Base-by-base conservation (phyloP, 768 basidiomycete species). In the Suillus hirtellus region DNA sequence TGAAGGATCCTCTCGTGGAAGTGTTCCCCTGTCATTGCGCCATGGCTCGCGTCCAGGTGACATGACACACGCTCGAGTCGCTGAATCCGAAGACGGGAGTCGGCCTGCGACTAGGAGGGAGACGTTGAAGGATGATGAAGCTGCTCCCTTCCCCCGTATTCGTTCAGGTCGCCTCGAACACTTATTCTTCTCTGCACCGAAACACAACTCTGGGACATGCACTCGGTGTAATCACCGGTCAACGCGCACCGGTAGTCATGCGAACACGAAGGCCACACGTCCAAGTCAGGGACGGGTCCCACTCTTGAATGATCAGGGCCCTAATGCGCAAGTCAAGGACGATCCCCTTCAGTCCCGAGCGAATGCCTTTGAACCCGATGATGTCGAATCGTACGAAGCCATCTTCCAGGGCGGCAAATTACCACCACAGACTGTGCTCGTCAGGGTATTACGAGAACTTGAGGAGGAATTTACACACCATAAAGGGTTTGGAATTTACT, bases 381-480 rank as follows among this genome's bases (percentile, higher is more conserved):
- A 40, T 11, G 1, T 58, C 7, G 60, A 61, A 38, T 40, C 56
- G 6, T 61, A 59, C 24, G 60, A 61, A 27, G 60, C 60, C 27
- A 59, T 61, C 60, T 61, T 61, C 50, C 31, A 65, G 34, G 49
- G 56, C 17, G 50, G 67, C 24, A 52, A 40, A 52, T 54, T 92
- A 8, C 95, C 94, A 2, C 91, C 94, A 27, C 96, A 98, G 75
- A 95, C 95, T 1, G 86, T 96, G 14, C 83, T 97, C 4, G 83
- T 87, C 35, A 81, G 91, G 4, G 93, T 97, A 12, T 78, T 98
- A 37, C 74, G 89, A 64, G 94, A 96, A 75, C 80, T 99, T 9
- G 96, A 99, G 72, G 95, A 95, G 65, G 96, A 99, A 72, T 99
- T 98, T 71, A 86, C 86, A 42, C 93, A 95, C 76, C 96, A 96